A percentile compares a stretch with the other conserved stretches of the same genome.
Conservation (phyloP, 352 stramenopile genomes). For the Phytophthora boehmeriae region DNA sequence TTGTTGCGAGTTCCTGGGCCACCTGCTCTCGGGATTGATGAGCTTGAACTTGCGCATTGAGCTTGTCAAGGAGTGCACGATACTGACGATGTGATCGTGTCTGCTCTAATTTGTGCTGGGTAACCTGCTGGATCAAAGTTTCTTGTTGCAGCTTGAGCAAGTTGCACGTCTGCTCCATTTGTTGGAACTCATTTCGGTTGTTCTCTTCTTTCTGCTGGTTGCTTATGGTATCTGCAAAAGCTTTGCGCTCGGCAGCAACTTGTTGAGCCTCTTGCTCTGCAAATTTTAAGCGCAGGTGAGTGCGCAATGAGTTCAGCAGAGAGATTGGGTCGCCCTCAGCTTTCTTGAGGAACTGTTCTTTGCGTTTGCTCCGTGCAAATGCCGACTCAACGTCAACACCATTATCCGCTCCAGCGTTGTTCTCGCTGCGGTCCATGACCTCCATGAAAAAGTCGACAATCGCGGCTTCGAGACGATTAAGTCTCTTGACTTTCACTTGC, state of each 20-base stretch:
- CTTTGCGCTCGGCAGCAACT: constrained; percentile 21
- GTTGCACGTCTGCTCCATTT: constrained; percentile 37
- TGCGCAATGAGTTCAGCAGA: constrained; percentile 70
- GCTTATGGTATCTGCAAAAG: constrained; percentile 29
- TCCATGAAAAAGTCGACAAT: constrained; percentile 81
- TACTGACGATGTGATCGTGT: constrained; percentile 37
- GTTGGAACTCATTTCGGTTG: constrained; percentile 35
- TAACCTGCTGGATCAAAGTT: constrained; percentile 37
- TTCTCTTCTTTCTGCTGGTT: constrained; percentile 52
- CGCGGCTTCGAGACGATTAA: constrained; percentile 63
- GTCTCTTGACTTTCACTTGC: constrained; percentile 69
- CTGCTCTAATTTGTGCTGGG: constrained; percentile 35
- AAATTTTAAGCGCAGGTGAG: constrained; percentile 71
- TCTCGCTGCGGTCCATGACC: constrained; percentile 57
- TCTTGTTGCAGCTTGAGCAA: constrained; percentile 32
- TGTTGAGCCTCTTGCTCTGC: constrained; percentile 49
- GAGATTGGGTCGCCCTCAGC: constrained; percentile 70
- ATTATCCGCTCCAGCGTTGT: not conserved
- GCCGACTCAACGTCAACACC: constrained; percentile 34
- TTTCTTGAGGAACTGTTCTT: constrained; percentile 62
- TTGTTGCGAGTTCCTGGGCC: constrained; percentile 16
- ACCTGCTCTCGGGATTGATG: constrained; percentile 9
- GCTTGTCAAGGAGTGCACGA: constrained; percentile 37
- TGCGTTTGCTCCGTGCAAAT: constrained; percentile 53
- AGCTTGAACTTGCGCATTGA: constrained; percentile 26